Evolutionary conservation across 106 monocot species (phyloP), one percentile per base, ranked within the genome.

Genomic region (Dendrobium huoshanense): DNA sequence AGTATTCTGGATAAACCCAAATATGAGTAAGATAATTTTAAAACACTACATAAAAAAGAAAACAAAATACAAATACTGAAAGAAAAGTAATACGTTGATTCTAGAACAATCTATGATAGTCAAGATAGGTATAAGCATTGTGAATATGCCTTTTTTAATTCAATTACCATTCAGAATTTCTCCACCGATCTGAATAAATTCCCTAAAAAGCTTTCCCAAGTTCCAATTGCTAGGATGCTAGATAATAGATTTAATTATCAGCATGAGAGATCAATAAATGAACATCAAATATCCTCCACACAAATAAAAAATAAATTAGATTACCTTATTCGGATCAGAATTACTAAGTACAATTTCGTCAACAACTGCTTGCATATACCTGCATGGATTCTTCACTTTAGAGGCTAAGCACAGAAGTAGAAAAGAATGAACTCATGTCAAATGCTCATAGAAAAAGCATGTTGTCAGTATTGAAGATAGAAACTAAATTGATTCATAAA

Each of bases 341-440:
- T 84, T 87, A 81, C 74, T 78, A 73, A 95, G 85, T 29, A 93
- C 81, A 80, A 95, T 82, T 86, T 99, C 99, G 85, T 99, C 99
- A 25, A 91, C 91, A 17, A 99, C 99, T 47, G 95, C 99, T 85
- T 99, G 99, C 95, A 99, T 95, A 80, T 99, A 99, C 90, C 99
- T 99, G 61, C 47, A 85, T 80, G 19, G 75, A 70, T 47, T 70
- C 61, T 29, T 49, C 19, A 43, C 22, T 67, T 79, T 59, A 55
- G 20, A 9, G 42, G 31, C 19, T 10, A 20, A 3, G 17, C 22
- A 33, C 25, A 80, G 29, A 49, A 76, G 20, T 43, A 44, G 43
- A 4, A 74, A 44, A 43, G 16, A 44, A 5, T 8, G 19, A 37
- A 33, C 37, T 70, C 15, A 37, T 17, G 11, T 29, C 70, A 70